Conservation (phyloP, 495 filamentous ascomycete genomes). For the Talaromyces proteolyticus region DNA sequence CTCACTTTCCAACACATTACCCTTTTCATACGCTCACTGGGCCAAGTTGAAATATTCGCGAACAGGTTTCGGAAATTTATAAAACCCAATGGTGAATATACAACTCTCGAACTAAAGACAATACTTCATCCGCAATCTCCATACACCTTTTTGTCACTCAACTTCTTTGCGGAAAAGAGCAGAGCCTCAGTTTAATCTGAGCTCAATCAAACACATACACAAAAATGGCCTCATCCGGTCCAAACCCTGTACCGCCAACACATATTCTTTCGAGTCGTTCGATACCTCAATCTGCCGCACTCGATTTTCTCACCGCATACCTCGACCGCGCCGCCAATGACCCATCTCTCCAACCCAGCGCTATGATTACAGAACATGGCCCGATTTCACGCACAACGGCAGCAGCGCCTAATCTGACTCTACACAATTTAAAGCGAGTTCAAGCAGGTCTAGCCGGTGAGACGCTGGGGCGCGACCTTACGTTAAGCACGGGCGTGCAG, state of each 20-base stretch:
- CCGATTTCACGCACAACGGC: constrained; percentile 49
- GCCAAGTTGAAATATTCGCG: background rate
- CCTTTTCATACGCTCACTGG: too few relatives aligned
- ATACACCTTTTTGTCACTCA: too few relatives aligned
- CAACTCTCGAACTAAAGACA: too few relatives aligned
- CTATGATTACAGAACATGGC: constrained; percentile 54
- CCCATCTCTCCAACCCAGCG: constrained; percentile 62
- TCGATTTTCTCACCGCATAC: constrained; percentile 52
- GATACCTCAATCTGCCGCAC: constrained; percentile 47
- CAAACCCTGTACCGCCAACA: constrained; percentile 41
- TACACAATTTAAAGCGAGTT: constrained; percentile 62
- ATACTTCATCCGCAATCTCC: too few relatives aligned
- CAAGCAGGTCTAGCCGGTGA: constrained; percentile 60
- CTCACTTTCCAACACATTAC: too few relatives aligned
- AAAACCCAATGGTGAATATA: too few relatives aligned
- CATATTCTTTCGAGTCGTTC: constrained; percentile 33
- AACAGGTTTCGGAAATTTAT: background rate
- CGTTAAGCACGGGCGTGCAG: constrained; percentile 27
- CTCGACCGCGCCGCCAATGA: constrained; percentile 46
- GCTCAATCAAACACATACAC: background rate
- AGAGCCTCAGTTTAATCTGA: too few relatives aligned
- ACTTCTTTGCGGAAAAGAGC: too few relatives aligned
- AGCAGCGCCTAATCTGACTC: constrained; percentile 46
- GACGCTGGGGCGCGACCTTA: constrained; percentile 42
- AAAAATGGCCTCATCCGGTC: constrained; percentile 34